Evolutionary conservation across 352 stramenopile species (phyloP), one percentile per base, ranked within the genome.

Genomic region (Phytophthora boehmeriae): DNA sequence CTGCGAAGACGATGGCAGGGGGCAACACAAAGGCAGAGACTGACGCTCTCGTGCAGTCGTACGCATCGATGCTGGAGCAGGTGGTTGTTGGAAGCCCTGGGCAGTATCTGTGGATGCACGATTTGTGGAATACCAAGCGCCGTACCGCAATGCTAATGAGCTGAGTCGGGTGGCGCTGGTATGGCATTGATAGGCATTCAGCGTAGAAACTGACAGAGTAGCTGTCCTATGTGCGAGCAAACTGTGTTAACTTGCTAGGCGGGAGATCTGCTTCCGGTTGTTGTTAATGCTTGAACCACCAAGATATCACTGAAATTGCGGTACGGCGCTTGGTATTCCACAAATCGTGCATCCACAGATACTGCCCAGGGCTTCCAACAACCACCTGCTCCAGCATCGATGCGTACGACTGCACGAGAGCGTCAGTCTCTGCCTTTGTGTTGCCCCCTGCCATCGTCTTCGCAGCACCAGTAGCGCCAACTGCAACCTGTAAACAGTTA

Each of bases 91-190:
- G 63, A 9, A 42, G 76, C 23, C 68, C 76, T 2, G 67, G 54
- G 38, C 79, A 89, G 57, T 86, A 89, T 35, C 54, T 86, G 13
- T 88, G 78, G 79, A 74, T 86, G 38, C 76, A 85, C 46, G 59
- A 86, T 42, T 61, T 88, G 14, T 88, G 78, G 75, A 68, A 41
- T 22, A 48, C 51, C 14, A 62, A 56, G 48, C 59, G 41, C 22
- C 42, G 38, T 36, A 25, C 25, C 5, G 6, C 32, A 10, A 45
- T 11, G 5, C 35, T 60, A 0, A 30, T 39, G 2, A 8, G 45
- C 19, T 45, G 34, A 39, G 9, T 25, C 30, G 2, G 25, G 3
- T 48, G 52, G 17, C 66, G n/a, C n/a, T n/a, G n/a, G n/a, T n/a
- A n/a, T n/a, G n/a, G n/a, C n/a, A n/a, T n/a, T n/a, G n/a, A n/a